phyloP scores from a whole-genome alignment of 495 filamentous ascomycete species.

The Aspergillus ostianus region DNA sequence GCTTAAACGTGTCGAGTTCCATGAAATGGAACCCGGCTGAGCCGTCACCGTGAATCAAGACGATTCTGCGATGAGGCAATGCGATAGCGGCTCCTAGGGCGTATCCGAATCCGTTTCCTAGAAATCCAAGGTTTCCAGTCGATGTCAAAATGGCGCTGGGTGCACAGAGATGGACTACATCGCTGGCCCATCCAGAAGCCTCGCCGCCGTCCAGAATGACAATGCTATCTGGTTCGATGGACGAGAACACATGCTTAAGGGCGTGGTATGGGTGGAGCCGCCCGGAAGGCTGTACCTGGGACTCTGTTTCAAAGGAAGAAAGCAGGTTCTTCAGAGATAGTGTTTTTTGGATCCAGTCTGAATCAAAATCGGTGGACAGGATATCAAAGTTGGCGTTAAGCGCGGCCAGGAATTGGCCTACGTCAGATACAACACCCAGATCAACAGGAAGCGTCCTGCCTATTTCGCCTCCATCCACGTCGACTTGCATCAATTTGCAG shows the following conservation, averaged over 20 bases:
- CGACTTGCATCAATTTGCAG: slow-evolving; percentile 28
- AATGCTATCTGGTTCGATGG: slow-evolving; percentile 25
- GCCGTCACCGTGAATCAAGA: slow-evolving; percentile 29
- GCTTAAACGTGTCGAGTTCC: slow-evolving; percentile 31
- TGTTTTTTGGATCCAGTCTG: slow-evolving; percentile 18
- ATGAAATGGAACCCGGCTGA: slow-evolving; percentile 30
- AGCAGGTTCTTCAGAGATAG: slow-evolving; percentile 15
- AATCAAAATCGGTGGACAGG: slow-evolving; percentile 8
- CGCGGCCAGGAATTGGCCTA: slow-evolving; percentile 17
- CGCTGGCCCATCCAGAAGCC: slow-evolving; percentile 19
- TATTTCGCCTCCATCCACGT: slow-evolving; percentile 26
- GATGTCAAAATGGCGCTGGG: slow-evolving; percentile 21
- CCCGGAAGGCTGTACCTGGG: slow-evolving; percentile 10
- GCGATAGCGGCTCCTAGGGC: slow-evolving; percentile 25
- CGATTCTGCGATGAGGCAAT: slow-evolving; percentile 20
- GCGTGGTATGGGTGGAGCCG: slow-evolving; percentile 30
- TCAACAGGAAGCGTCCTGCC: slow-evolving; percentile 24
- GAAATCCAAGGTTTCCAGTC: slow-evolving; percentile 26
- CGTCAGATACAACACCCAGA: slow-evolving; percentile 26
- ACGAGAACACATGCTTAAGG: slow-evolving; percentile 19
- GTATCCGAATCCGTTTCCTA: slow-evolving; percentile 30
- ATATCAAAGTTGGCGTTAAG: slow-evolving; percentile 13
- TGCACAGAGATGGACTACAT: slow-evolving; percentile 11
- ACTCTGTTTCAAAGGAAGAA: slow-evolving; percentile 22
- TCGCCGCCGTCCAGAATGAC: slow-evolving; percentile 31